Evolutionary conservation across 106 monocot genomes (phyloP).

Genomic region (Dioscorea zingiberensis): DNA sequence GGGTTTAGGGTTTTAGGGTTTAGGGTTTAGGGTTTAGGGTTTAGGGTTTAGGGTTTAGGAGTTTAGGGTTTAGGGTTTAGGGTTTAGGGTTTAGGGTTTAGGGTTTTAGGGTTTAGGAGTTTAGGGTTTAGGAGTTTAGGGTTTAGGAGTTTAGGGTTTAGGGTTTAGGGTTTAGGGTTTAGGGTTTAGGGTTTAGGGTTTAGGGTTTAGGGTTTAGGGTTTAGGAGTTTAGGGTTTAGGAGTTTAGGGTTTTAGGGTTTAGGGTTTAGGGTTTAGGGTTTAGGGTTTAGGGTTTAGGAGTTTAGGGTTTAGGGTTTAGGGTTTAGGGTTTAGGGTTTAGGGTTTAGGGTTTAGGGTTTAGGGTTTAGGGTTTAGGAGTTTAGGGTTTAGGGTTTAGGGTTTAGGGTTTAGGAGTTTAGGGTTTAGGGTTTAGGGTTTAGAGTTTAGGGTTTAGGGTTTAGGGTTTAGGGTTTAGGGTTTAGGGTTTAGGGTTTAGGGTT

Average conservation of each 20-base stretch:
- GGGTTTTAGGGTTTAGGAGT: constrained; percentile 6
- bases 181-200: constrained; percentile 21
- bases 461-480: too few species aligned
- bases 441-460: too few species aligned
- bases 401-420: too few species aligned
- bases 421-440: too few species aligned
- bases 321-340: too few species aligned
- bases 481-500: too few species aligned
- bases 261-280: constrained; percentile 26
- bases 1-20: neutral
- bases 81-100: constrained; percentile 16
- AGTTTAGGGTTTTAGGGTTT: constrained; percentile 17
- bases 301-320: too few species aligned
- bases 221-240: constrained; percentile 26
- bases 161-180: constrained; percentile 26
- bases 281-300: constrained; percentile 24
- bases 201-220: constrained; percentile 29
- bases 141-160: constrained; percentile 26
- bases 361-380: too few species aligned
- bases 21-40: too few species aligned
- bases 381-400: too few species aligned
- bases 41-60: constrained; percentile 11
- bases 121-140: constrained; percentile 27
- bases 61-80: constrained; percentile 24
- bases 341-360: too few species aligned